These are phyloP conservation scores for Persicaria tinctoria DNA, from an alignment of 148 eudicot species.

Conservation along the genomic window DNA sequence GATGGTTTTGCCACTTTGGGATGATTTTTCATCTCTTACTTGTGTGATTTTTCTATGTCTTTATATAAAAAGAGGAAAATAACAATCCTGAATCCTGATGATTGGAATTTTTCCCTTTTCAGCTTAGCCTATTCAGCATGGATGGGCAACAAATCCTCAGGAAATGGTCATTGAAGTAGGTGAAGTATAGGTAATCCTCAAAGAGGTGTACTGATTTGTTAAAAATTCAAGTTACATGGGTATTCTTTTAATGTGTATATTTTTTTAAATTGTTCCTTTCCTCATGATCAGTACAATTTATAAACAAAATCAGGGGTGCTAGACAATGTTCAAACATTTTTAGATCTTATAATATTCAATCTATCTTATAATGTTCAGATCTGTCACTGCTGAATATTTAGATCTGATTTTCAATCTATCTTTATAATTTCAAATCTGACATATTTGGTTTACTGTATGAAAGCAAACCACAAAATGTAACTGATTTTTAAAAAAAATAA, in stretches of 20 bases:
- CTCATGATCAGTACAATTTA: too few species aligned
- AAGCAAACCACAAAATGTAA: too few species aligned
- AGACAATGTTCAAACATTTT: too few species aligned
- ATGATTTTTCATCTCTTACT: neutral
- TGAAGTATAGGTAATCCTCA: slow-evolving; percentile 63
- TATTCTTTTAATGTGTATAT: neutral
- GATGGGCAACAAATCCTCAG: slow-evolving; percentile 76
- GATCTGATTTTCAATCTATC: too few species aligned
- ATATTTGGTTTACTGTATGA: too few species aligned
- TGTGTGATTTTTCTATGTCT: neutral
- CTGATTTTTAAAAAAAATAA: too few species aligned
- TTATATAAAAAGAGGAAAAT: neutral
- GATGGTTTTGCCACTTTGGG: neutral
- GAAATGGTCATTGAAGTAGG: slow-evolving; percentile 83
- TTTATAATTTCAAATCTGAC: too few species aligned
- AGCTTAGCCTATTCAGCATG: slow-evolving; percentile 71
- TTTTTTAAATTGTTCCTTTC: too few species aligned
- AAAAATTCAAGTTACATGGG: neutral
- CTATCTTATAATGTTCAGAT: too few species aligned
- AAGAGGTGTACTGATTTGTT: slow-evolving; percentile 40
- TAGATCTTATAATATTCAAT: too few species aligned
- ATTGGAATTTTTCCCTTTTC: slow-evolving; percentile 26
- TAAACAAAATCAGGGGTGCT: too few species aligned
- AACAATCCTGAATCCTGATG: slow-evolving; percentile 17
- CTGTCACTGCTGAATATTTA: too few species aligned